Percentiles rank a stretch among this genome's conserved stretches.
Conservation (phyloP, 352 stramenopile species). For the Globisporangium carolinianum region DNA sequence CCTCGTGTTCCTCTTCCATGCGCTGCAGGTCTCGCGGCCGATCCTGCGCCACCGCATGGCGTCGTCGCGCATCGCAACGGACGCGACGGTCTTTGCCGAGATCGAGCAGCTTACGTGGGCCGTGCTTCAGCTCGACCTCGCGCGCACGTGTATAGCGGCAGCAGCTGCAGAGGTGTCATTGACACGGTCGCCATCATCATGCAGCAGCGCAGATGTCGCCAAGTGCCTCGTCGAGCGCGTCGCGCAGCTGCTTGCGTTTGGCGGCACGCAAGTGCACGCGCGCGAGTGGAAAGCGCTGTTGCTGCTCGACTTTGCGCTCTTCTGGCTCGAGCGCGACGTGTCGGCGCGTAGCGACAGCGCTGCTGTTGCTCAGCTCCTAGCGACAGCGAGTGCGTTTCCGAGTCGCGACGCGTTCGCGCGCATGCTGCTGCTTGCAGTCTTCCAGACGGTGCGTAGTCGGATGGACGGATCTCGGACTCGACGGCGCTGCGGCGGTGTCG, state of each 20-base stretch:
- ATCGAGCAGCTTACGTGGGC: slow-evolving; percentile 35
- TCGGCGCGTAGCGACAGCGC: no score
- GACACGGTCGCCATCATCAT: neutral
- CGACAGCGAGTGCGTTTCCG: neutral
- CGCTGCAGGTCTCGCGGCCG: slow-evolving; percentile 67
- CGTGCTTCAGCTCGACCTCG: slow-evolving; percentile 13
- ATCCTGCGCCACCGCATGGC: slow-evolving; percentile 66
- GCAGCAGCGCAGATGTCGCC: slow-evolving; percentile 5
- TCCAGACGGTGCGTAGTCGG: slow-evolving; percentile 9
- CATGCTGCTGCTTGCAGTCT: slow-evolving; percentile 14
- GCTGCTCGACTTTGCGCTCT: slow-evolving; percentile 65
- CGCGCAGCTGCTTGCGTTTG: slow-evolving; percentile 44
- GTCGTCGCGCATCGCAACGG: slow-evolving; percentile 41
- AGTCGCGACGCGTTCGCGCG: slow-evolving; percentile 7
- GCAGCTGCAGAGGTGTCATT: no score
- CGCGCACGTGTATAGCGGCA: neutral
- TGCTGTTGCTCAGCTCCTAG: no score
- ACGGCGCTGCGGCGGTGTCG: neutral
- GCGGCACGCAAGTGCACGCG: slow-evolving; percentile 58
- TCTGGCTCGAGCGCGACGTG: slow-evolving; percentile 36
- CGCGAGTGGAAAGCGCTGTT: slow-evolving; percentile 72
- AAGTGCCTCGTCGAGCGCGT: slow-evolving; percentile 29
- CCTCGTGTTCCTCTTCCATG: slow-evolving; percentile 62
- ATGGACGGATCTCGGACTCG: neutral
- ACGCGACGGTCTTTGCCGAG: slow-evolving; percentile 35